Percentiles rank a stretch among this genome's conserved stretches.
These are phyloP conservation scores for Rhytidiadelphus loreus DNA, from an alignment of 225 moss, liverwort and hornwort genomes.

Conservation along the genomic window DNA sequence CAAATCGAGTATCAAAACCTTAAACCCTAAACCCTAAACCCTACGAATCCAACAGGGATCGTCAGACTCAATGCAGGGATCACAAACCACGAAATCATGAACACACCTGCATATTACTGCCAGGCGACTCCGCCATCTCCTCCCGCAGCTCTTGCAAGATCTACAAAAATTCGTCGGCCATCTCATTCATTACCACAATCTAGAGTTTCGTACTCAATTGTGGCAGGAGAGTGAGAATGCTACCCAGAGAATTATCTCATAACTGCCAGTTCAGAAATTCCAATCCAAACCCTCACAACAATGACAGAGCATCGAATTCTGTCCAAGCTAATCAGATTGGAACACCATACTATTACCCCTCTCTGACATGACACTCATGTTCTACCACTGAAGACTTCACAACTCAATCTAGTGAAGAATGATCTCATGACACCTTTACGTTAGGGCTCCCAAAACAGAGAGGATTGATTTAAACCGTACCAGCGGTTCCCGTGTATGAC, in stretches of 20 bases:
- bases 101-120: conserved; percentile 70
- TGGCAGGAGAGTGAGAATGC: not conserved
- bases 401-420: not conserved
- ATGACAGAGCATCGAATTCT: not conserved
- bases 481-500: conserved; percentile 50
- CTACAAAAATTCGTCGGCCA: conserved; percentile 9
- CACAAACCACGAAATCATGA: not conserved
- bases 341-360: not conserved
- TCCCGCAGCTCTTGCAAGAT: conserved; percentile 71
- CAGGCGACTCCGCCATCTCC: conserved; percentile 57
- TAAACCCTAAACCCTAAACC: not conserved
- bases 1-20: not conserved
- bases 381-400: not conserved
- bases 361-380: not conserved
- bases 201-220: not conserved
- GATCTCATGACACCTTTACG: not conserved
- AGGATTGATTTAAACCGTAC: not conserved
- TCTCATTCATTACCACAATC: not conserved
- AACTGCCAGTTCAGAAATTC: not conserved
- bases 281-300: not conserved
- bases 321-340: not conserved
- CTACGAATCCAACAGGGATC: not conserved
- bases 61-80: not conserved
- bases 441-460: not conserved
- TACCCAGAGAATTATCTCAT: not conserved